Base-by-base conservation (phyloP, 345 rosid species). In the Citropsis articulata region DNA sequence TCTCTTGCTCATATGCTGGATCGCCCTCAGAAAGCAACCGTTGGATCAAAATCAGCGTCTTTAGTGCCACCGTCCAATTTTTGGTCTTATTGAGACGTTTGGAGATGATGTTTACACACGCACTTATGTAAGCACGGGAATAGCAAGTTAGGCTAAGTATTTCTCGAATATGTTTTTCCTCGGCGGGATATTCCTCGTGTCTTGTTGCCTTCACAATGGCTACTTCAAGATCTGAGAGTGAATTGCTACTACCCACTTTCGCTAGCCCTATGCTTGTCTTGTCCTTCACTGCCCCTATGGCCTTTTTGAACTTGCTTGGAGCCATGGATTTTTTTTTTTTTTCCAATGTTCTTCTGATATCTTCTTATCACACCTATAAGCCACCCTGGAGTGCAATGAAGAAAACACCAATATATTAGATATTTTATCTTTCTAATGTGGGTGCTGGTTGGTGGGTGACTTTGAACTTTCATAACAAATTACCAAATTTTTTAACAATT, bases 181-280 rank as follows among this genome's bases (percentile, higher is more conserved):
- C 98, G 0, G 99, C 97, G 0, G 99, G 99, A 76, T 82, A 80
- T 72, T 91, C 97, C 75, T 92, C 97, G 61, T 95, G 99, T 60
- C 97, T 82, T 7, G 98, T 95, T 28, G 97, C 97, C 83, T 93
- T 95, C 7, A 95, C 92, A 19, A 95, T 91, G 56, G 99, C 97
- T 0, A 95, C 91, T 38, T 92, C 97, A 1, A 93, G 91, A 76
- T 93, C 97, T 1, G 97, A 83, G 10, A 87, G 53, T 1, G 91
- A 88, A 79, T 88, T 79, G 86, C 93, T 92, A 81, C 82, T 88
- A 7, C 91, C 88, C 16, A 92, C 97, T 85, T 89, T 95, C 33
- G 98, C 98, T 12, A 95, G 84, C 24, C 99, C 81, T 21, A 95
- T 93, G 91, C 96, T 95, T 12, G 98, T 93, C 74, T 85, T 90